Percentiles rank a stretch among this genome's conserved stretches.
These are phyloP conservation scores for Candida sp. DNA, from an alignment of 1,139 yeast genomes.

Conservation along the genomic window DNA sequence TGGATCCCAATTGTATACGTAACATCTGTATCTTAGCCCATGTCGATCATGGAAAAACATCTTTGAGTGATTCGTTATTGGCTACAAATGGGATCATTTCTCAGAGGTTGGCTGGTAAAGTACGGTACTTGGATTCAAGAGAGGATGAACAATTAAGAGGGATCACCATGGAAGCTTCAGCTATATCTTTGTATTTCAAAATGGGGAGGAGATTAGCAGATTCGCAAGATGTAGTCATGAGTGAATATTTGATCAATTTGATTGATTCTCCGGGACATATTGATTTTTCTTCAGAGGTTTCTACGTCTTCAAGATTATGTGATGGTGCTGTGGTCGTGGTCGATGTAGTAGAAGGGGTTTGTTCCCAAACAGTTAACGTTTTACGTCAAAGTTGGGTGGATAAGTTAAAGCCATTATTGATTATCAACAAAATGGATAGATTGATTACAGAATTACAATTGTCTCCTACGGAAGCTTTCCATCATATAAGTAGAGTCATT, in stretches of 20 bases:
- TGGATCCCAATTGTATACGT: slow-evolving; percentile 65
- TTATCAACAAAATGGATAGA: slow-evolving; percentile 91
- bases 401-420: slow-evolving; percentile 81
- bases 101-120: slow-evolving; percentile 92
- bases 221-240: slow-evolving; percentile 41
- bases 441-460: slow-evolving; percentile 77
- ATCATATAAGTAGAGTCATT: slow-evolving; percentile 70
- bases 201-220: slow-evolving; percentile 44
- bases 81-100: slow-evolving; percentile 98
- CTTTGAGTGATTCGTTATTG: slow-evolving; percentile 84
- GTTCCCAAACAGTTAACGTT: slow-evolving; percentile 95
- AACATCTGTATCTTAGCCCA: slow-evolving; percentile 97
- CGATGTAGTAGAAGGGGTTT: slow-evolving; percentile 97
- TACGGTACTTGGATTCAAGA: slow-evolving; percentile 87
- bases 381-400: slow-evolving; percentile 96
- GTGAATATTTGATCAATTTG: slow-evolving; percentile 82
- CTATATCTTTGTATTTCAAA: slow-evolving; percentile 82
- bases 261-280: slow-evolving; percentile 99
- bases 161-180: slow-evolving; percentile 96
- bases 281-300: slow-evolving; percentile 94
- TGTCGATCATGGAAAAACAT: slow-evolving; percentile 98
- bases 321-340: slow-evolving; percentile 96
- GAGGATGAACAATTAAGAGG: slow-evolving; percentile 97
- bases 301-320: slow-evolving; percentile 91
- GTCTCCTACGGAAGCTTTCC: slow-evolving; percentile 82